These are phyloP conservation scores for Fusarium hostae DNA, from an alignment of 2,329 filamentous ascomycete species.

Conservation along the genomic window DNA sequence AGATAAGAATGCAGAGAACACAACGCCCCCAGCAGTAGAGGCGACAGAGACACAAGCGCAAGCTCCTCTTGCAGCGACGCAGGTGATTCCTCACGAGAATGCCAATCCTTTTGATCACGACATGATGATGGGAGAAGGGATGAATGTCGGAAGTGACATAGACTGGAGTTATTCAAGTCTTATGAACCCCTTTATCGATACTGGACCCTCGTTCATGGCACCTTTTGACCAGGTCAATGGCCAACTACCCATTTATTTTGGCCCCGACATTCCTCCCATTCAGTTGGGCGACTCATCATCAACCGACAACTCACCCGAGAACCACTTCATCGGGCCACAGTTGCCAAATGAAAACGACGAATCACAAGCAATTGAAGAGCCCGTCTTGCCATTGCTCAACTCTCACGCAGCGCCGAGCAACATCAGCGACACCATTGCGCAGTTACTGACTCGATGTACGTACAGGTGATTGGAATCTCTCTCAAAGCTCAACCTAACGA, in stretches of 20 bases:
- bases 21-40: not conserved
- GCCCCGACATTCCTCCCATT: not conserved
- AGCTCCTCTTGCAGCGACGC: not conserved
- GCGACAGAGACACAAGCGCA: not conserved
- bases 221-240: not conserved
- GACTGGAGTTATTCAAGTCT: not conserved
- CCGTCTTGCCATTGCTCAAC: not conserved
- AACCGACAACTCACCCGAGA: not conserved
- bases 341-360: not conserved
- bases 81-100: not conserved
- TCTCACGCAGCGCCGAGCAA: not conserved
- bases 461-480: too few relatives aligned
- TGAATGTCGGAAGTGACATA: not conserved
- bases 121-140: not conserved
- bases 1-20: fast-evolving
- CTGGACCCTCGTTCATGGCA: not conserved
- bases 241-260: not conserved
- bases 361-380: not conserved
- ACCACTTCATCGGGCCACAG: not conserved
- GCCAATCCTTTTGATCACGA: not conserved
- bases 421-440: not conserved
- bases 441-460: not conserved
- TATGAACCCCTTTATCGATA: not conserved
- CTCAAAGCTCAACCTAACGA: too few relatives aligned
- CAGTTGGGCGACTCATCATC: not conserved